These are phyloP conservation scores for Melastoma malabathricum DNA, from an alignment of 345 rosid species.

Conservation along the genomic window DNA sequence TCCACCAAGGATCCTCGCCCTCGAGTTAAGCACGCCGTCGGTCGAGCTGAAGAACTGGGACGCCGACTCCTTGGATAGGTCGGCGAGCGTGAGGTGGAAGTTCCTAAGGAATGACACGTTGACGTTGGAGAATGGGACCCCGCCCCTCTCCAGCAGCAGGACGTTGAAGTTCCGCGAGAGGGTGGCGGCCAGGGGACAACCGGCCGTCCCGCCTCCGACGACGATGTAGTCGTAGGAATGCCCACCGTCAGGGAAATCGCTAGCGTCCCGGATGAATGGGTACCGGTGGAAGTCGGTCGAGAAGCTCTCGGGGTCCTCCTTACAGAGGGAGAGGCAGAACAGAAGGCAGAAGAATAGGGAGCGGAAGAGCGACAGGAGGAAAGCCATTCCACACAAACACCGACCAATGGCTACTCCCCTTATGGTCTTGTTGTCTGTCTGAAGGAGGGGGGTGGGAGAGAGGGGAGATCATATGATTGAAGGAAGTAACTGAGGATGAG, in stretches of 20 bases:
- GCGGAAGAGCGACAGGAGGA: too few species aligned
- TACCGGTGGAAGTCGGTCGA: too few species aligned
- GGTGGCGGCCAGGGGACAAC: conserved; percentile 77
- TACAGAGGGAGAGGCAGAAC: too few species aligned
- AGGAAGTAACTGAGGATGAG: background rate
- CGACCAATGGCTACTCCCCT: too few species aligned
- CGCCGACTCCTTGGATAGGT: conserved; percentile 59
- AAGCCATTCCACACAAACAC: too few species aligned
- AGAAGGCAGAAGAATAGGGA: too few species aligned
- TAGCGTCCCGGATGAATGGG: conserved; percentile 50
- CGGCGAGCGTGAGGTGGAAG: conserved; percentile 72
- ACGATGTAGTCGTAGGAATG: conserved; percentile 48
- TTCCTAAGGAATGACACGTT: conserved; percentile 69
- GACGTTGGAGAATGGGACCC: conserved; percentile 78
- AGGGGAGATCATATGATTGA: too few species aligned
- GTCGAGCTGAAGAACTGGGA: conserved; percentile 77
- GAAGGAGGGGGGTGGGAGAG: too few species aligned
- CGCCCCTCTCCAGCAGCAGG: conserved; percentile 67
- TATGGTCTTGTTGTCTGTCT: too few species aligned
- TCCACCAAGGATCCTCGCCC: conserved; percentile 89
- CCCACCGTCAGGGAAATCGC: conserved; percentile 47
- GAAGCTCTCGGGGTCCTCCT: too few species aligned
- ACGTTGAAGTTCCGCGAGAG: conserved; percentile 43
- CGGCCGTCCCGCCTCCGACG: conserved; percentile 80
- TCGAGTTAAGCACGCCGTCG: conserved; percentile 81